Evolutionary conservation across 1,284 basidiomycete species (phyloP).

Genomic region (Abortiporus biennis): DNA sequence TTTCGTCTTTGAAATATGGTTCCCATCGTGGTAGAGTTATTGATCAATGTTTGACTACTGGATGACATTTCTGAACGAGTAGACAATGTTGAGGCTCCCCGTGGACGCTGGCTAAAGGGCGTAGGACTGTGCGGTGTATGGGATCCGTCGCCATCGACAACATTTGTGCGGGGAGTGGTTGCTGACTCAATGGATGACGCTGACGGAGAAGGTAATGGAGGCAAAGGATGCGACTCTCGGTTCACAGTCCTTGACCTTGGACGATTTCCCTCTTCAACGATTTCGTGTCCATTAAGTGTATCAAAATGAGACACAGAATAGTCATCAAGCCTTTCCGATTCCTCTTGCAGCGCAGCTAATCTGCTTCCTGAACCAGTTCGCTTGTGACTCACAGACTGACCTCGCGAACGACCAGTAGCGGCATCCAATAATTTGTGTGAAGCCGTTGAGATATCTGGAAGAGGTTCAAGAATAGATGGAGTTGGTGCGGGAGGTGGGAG

Average conservation of each 20-base stretch:
- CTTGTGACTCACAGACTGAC: slow-evolving; percentile 44
- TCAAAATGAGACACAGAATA: slow-evolving; percentile 15
- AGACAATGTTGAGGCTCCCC: slow-evolving; percentile 44
- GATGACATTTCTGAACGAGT: slow-evolving; percentile 34
- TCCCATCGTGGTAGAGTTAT: slow-evolving; percentile 52
- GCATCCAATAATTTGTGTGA: too few species aligned
- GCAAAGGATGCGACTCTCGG: slow-evolving; percentile 58
- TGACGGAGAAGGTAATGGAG: slow-evolving; percentile 59
- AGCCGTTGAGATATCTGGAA: slow-evolving; percentile 18
- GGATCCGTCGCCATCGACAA: slow-evolving; percentile 11
- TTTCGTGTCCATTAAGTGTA: slow-evolving; percentile 17
- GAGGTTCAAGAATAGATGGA: slow-evolving; percentile 23
- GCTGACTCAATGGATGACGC: slow-evolving; percentile 30
- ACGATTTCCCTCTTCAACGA: slow-evolving; percentile 22
- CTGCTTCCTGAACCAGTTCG: slow-evolving; percentile 51
- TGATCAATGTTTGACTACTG: slow-evolving; percentile 40
- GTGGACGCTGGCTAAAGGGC: slow-evolving; percentile 40
- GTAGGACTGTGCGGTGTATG: slow-evolving; percentile 25
- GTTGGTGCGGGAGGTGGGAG: slow-evolving; percentile 65
- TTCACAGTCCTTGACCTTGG: slow-evolving; percentile 23
- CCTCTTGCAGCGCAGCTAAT: slow-evolving; percentile 58
- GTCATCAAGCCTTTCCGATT: slow-evolving; percentile 35
- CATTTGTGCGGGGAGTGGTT: slow-evolving; percentile 31
- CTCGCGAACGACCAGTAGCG: slow-evolving; percentile 34
- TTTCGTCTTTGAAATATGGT: slow-evolving; percentile 65